Base-by-base conservation (phyloP, 129 eudicot species). In the Chrysanthemum lavandulifolium region DNA sequence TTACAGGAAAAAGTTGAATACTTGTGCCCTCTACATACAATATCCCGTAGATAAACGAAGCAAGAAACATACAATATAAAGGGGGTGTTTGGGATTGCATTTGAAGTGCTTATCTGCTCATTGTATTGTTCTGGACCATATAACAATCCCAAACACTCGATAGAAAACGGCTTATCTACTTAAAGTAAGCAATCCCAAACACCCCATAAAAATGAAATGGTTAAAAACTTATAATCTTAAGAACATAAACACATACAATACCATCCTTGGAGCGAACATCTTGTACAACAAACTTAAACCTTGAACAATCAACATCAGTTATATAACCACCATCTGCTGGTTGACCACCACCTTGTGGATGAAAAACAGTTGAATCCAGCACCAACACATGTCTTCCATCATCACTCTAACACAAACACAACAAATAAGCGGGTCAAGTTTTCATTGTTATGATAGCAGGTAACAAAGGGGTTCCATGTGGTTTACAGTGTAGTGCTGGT, bases 261-360 rank as follows among this genome's bases (percentile, higher is more conserved):
- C 87, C 89, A 65, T 89, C 81, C 68, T 81, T 89, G 60, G 85
- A 79, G 61, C 96, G 93, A 73, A 85, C 98, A 80, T 92, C 98
- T 65, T 89, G 82, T 51, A 69, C 62, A 14, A n/a, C 6, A 15
- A 23, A 52, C 67, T 51, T 27, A 15, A 69, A 51, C 27, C 18
- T 40, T 12, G 55, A 36, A 65, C 45, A 40, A 40, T 40, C 47
- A 40, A 40, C 57, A 13, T 23, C 21, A n/a, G 69, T 65, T 65
- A 92, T 92, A 40, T 79, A 72, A 43, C 98, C 98, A 13, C 78
- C 80, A 77, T 92, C 98, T 2, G 80, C 85, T 19, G 98, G 98
- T 72, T 92, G 98, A 40, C 98, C 98, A 23, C 96, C 51, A 65
- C 69, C 69, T 65, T 65, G 69, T 10, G 98, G 98, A 21, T 92